Evolutionary conservation across 2,329 filamentous ascomycete species (phyloP).

Genomic region (Bipolaris oryzae): DNA sequence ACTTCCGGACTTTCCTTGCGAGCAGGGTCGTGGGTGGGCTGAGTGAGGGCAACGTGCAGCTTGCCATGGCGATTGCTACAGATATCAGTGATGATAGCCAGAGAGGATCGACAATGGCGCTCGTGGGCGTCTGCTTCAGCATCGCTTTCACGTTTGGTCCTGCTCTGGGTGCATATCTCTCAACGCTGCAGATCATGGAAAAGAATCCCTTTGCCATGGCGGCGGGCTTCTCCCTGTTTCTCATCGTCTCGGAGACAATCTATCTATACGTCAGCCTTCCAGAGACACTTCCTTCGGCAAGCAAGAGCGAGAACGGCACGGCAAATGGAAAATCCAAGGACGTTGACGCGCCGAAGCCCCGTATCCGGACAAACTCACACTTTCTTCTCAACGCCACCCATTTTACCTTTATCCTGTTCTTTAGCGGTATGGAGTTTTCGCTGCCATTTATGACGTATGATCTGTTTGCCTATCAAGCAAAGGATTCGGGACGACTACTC

Average conservation of each 20-base stretch:
- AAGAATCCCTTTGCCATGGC: constrained; percentile 94
- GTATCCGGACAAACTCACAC: constrained; percentile 77
- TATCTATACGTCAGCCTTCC: constrained; percentile 87
- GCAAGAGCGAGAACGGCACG: constrained; percentile 22
- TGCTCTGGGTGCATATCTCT: constrained; percentile 84
- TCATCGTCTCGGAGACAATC: constrained; percentile 84
- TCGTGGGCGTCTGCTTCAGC: constrained; percentile 95
- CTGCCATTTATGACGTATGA: constrained; percentile 98
- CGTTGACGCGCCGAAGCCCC: constrained; percentile 26
- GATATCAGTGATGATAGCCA: constrained; percentile 88
- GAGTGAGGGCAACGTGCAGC: constrained; percentile 95
- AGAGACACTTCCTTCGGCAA: constrained; percentile 73
- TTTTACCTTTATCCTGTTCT: constrained; percentile 91
- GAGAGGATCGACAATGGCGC: constrained; percentile 89
- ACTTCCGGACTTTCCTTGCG: constrained; percentile 96
- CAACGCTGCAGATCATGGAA: constrained; percentile 75
- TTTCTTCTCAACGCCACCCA: constrained; percentile 82
- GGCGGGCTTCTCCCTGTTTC: constrained; percentile 80
- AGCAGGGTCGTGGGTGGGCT: constrained; percentile 89
- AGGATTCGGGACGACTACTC: constrained; percentile 81
- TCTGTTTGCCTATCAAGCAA: constrained; percentile 80
- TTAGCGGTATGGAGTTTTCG: constrained; percentile 97
- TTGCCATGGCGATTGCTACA: constrained; percentile 94
- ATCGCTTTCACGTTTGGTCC: constrained; percentile 97
- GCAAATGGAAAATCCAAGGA: constrained; percentile 28